Evolutionary conservation across 2,329 filamentous ascomycete species (phyloP).

Genomic region (Aspergillus sp.): DNA sequence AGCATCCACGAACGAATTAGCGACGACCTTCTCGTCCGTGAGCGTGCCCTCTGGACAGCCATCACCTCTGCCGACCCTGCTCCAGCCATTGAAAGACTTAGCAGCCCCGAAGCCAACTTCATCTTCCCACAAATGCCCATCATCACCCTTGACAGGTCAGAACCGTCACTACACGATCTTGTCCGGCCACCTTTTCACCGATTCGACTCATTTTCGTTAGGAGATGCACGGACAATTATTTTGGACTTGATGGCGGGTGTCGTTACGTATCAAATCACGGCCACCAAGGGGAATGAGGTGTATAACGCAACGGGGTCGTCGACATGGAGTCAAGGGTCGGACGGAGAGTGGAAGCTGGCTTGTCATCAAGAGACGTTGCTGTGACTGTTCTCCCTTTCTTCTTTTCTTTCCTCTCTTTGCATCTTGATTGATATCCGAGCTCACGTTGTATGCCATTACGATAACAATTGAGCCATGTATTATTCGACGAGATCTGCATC

Average conservation of each 20-base stretch:
- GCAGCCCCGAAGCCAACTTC: conserved; percentile 24
- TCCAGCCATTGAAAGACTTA: conserved; percentile 27
- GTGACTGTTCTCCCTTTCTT: neutral
- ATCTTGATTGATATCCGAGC: neutral
- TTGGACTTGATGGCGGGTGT: conserved; percentile 32
- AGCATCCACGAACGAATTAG: conserved; percentile 33
- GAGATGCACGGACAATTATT: conserved; percentile 25
- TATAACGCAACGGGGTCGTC: conserved; percentile 26
- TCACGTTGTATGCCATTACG: no score
- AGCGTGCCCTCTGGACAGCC: conserved; percentile 32
- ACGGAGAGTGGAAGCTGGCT: conserved; percentile 32
- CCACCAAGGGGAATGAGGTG: conserved; percentile 17
- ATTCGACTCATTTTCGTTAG: conserved; percentile 27
- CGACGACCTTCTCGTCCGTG: conserved; percentile 28
- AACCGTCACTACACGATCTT: conserved; percentile 14
- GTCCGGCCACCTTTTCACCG: conserved; percentile 29
- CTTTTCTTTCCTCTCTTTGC: neutral
- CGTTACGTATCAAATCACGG: conserved; percentile 28
- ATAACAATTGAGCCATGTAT: no score
- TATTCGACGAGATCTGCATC: no score
- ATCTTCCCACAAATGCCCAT: conserved; percentile 28
- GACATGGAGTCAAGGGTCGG: conserved; percentile 33
- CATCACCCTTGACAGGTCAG: conserved; percentile 23
- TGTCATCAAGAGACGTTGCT: conserved; percentile 26
- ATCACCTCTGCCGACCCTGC: conserved; percentile 31